Base-by-base conservation (phyloP, 1,139 yeast genomes). In the Saccharomyces hybrid region DNA sequence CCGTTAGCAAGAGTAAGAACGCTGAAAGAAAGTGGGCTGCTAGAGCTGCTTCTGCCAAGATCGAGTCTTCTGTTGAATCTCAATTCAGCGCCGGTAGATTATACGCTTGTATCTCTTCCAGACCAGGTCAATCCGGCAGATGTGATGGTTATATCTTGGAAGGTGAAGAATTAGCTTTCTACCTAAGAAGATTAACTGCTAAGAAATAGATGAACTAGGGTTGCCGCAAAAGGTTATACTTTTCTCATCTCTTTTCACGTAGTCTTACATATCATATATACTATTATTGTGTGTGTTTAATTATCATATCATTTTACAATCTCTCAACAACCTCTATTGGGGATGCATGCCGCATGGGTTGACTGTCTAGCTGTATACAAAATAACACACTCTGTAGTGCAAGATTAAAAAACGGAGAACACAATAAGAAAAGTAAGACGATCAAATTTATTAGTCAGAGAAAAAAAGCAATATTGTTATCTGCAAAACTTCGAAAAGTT, bases 191-290 rank as follows among this genome's bases (percentile, higher is more conserved):
- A 20, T 20, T 20, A 20, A 20, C 20, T 20, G 20, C 20, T 20
- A 20, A 20, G 20, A 20, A 20, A 20, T 20, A 20, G 20, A 20
- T 20, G 79, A 73, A 72, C 93, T 93, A 99, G 98, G 99, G 20
- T 20, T 20, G 20, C 20, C 20, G 20, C 20, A 20, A 20, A 20
- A n/a, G 4, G 32, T 2, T 30, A 2, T 91, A 93, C 95, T 88
- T 91, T 16, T 6, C 25, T 20, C 44, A 38, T 38, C 44, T 38
- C 25, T 4, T 32, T 38, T 38, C 44, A 38, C 9, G 9, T 38
- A 38, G 44, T 38, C 44, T 38, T 38, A 38, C 9, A 38, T 38
- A 38, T 38, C 44, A 38, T 38, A 38, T 38, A 38, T 38, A 9
- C 44, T 38, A 38, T 38, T 38, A 38, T 38, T 20, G 9, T 16